These are phyloP conservation scores for Peniophora sp. DNA, from an alignment of 1,284 basidiomycete species.

Conservation along the genomic window DNA sequence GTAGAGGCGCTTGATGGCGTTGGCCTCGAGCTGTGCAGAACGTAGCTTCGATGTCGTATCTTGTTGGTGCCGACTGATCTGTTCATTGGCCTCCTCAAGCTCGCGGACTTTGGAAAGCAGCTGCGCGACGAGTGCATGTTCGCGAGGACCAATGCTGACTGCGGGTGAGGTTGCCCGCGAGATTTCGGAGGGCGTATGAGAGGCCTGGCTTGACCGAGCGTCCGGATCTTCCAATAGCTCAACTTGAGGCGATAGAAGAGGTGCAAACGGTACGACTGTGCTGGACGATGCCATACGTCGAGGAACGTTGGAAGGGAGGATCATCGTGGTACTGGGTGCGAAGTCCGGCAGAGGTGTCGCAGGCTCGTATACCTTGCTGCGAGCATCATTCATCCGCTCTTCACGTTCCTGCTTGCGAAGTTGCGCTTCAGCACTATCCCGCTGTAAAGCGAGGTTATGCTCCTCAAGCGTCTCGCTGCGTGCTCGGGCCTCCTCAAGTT, in stretches of 20 bases:
- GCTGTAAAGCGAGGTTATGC: conserved; percentile 27
- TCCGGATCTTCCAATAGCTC: not conserved
- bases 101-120: conserved; percentile 74
- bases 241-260: not conserved
- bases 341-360: conserved; percentile 39
- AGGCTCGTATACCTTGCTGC: conserved; percentile 25
- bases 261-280: not conserved
- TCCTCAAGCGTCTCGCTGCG: conserved; percentile 65
- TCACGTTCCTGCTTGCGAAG: conserved; percentile 50
- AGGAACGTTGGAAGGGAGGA: conserved; percentile 18
- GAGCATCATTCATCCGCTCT: conserved; percentile 37
- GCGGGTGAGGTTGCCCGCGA: conserved; percentile 3
- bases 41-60: conserved; percentile 54
- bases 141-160: conserved; percentile 13
- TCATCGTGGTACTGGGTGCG: conserved; percentile 44
- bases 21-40: conserved; percentile 64
- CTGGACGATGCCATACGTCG: not conserved
- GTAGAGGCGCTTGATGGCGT: conserved; percentile 62
- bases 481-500: conserved; percentile 64
- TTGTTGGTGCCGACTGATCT: conserved; percentile 61
- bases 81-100: conserved; percentile 65
- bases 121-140: conserved; percentile 60
- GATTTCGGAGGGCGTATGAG: not conserved
- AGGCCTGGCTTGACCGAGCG: not conserved
- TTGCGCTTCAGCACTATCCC: conserved; percentile 33